phyloP scores from a whole-genome alignment of 108 stramenopile species.

The Pseudonitzschia pungens region DNA sequence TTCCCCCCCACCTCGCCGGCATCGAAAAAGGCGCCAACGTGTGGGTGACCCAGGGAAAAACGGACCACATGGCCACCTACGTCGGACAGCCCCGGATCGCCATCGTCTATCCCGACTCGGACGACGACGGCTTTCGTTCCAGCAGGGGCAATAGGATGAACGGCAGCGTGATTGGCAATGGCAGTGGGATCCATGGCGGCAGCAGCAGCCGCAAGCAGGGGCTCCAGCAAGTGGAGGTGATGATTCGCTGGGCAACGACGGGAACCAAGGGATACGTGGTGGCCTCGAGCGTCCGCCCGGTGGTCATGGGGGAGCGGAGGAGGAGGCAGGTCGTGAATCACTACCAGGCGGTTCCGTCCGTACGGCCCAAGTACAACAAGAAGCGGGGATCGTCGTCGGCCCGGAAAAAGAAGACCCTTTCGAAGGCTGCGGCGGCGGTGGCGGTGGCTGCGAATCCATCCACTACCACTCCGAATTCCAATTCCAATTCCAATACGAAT shows the following conservation, averaged over 20 bases:
- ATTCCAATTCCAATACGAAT: no score
- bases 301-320: slow-evolving; percentile 4
- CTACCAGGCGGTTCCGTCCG: not conserved
- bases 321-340: not conserved
- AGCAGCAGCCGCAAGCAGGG: not conserved
- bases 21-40: not conserved
- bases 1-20: no score
- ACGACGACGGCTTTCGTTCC: no score
- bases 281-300: slow-evolving; percentile 1
- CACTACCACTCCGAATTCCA: no score
- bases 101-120: not conserved
- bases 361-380: not conserved
- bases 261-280: not conserved
- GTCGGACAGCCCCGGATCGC: not conserved
- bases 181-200: not conserved
- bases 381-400: no score
- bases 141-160: no score
- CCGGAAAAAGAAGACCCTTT: no score
- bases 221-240: not conserved
- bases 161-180: no score
- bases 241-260: slow-evolving; percentile 3
- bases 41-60: slow-evolving; percentile 7
- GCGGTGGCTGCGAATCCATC: no score
- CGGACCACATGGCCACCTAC: slow-evolving; percentile 14
- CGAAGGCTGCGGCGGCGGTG: no score